These are phyloP conservation scores for Diophrys appendiculata DNA, from an alignment of 73 alveolate species.

Conservation along the genomic window DNA sequence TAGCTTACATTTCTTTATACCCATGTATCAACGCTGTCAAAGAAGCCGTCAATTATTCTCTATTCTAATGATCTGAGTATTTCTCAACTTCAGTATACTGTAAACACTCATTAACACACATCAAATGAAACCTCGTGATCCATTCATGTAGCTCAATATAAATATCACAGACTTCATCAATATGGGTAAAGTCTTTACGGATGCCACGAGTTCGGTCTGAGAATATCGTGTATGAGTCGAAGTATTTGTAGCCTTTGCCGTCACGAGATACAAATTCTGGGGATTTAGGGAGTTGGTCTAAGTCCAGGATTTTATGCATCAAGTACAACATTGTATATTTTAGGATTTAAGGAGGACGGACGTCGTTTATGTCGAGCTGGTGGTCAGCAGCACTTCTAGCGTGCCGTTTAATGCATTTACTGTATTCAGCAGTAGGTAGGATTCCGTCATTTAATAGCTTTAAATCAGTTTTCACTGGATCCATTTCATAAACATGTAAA, in stretches of 20 bases:
- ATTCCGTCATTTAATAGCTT: neutral
- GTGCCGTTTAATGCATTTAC: neutral
- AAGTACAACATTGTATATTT: neutral
- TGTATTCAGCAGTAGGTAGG: neutral
- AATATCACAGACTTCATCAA: neutral
- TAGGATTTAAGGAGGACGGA: neutral
- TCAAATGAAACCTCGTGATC: neutral
- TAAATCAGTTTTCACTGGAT: neutral
- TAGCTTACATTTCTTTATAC: neutral
- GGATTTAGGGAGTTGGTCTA: neutral
- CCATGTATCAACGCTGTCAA: neutral
- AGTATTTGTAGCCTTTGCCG: neutral
- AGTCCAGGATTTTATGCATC: neutral
- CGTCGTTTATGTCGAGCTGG: neutral
- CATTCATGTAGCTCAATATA: neutral
- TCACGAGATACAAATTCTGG: neutral
- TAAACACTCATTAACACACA: neutral
- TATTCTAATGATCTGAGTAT: neutral
- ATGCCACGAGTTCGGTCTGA: neutral
- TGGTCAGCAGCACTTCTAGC: neutral
- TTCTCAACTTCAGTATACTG: neutral
- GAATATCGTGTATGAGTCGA: neutral
- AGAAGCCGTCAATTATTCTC: neutral
- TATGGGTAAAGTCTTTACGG: neutral
- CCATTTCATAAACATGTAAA: neutral